Percentiles rank a stretch among this genome's conserved stretches.
phyloP scores from a whole-genome alignment of 257 asterid genomes.

The Solanum lignicaule region DNA sequence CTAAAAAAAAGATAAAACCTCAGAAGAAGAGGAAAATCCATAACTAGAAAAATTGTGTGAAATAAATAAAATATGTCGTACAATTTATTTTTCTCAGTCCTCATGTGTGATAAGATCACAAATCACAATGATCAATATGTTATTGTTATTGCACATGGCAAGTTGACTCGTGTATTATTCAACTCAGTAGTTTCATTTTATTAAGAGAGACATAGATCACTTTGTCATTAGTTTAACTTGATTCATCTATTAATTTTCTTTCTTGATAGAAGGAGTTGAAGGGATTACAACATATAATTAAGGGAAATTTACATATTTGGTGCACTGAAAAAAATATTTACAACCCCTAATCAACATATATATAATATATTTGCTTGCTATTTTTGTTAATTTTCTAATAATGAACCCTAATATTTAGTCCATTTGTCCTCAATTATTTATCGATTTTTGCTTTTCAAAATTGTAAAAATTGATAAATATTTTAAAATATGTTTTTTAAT shows the following conservation, averaged over 20 bases:
- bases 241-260: not conserved
- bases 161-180: not conserved
- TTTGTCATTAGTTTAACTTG: not conserved
- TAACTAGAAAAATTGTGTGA: no score
- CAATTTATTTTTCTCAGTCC: no score
- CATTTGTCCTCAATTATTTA: not conserved
- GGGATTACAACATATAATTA: not conserved
- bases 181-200: not conserved
- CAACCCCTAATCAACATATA: no score
- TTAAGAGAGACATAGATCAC: not conserved
- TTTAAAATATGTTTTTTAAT: not conserved
- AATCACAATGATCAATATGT: no score
- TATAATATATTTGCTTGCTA: not conserved
- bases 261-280: not conserved
- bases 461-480: not conserved
- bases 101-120: no score
- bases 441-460: rapidly evolving
- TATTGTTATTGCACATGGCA: no score
- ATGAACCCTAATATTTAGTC: not conserved
- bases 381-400: not conserved
- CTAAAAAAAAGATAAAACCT: no score
- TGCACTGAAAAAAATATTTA: no score
- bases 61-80: not conserved
- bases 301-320: not conserved
- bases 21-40: no score